Base-by-base conservation (phyloP, 306 rosid genomes). In the Acacia melanoxylon region DNA sequence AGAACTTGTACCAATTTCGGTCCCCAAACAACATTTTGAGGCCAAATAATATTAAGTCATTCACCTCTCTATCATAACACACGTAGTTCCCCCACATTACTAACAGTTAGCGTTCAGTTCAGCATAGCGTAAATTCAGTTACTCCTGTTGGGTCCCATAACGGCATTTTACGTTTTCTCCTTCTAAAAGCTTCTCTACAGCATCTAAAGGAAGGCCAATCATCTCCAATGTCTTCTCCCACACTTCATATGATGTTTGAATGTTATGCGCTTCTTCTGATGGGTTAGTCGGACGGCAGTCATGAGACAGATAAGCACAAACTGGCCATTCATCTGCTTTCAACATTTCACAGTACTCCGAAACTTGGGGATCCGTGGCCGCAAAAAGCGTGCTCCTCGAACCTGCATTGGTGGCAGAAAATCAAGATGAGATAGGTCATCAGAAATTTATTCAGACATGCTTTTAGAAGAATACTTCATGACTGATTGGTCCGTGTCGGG, bases 201-300 rank as follows among this genome's bases (percentile, higher is more conserved):
- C 89, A 84, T 95, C 98, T 8, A 84, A 82, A 66, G 98, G 93
- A 77, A 95, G 93, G 67, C 98, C 97, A 17, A 89, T 74, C 97
- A 93, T 84, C 85, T 93, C 97, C 12, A 95, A 79, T 44, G 99
- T 95, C 90, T 91, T 95, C 83, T 92, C 97, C 99, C 99, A 95
- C 67, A 95, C 89, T 87, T 86, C 61, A 44, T 88, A 86, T 17
- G 85, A 78, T 41, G 96, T 90, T 80, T 89, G 91, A 72, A 80
- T 44, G 72, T 82, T 86, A 81, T 95, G 98, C 0, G 99, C 90
- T 84, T 95, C 99, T 87, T 95, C 99, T 10, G 99, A 95, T 63
- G 98, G 96, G 80, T 91, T 93, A 10, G 96, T 45, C 0, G 99
- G 99, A 45, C 88, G 91, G 72, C 99, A 95, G 25, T 95, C 98